Base-by-base conservation (phyloP, 805 yeast species). In the Ogataea paraovalis region DNA sequence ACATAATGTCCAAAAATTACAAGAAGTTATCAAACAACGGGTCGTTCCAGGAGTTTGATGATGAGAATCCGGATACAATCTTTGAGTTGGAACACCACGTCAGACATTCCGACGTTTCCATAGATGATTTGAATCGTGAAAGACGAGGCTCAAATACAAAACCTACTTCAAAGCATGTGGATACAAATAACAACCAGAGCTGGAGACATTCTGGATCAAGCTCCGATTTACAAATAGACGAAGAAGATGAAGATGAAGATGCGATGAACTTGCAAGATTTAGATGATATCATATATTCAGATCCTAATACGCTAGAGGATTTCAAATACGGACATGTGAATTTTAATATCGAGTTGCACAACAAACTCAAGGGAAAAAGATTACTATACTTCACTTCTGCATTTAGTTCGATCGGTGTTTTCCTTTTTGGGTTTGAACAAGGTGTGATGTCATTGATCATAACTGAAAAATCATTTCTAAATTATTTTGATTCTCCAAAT, bases 381-480 rank as follows among this genome's bases (percentile, higher is more conserved):
- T 44, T 61, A 16, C 51, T 61, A 12, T 61, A 61, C 33, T 48
- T 60, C 43, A 61, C 64, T 4, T 59, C 64, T 1, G 43, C 56
- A 5, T 60, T 61, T 51, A 54, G 58, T 49, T 56, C 60, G 12
- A 57, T 57, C 20, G 61, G 61, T 19, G 73, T 44, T 67, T 82
- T 45, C 75, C 80, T 49, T 66, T 84, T 84, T 59, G 91, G 91
- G 2, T 84, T 82, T 64, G 88, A 82, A 60, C 87, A 88, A 44
- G 67, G 67, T 48, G 96, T 89, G 42, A 86, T 90, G 82, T 82
- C 89, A 23, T 92, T 96, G 3, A 79, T 89, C 36, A 72, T 89
- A 47, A 84, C 92, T 2, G 87, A 85, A 44, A 78, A 72, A 14
- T 75, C 83, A 41, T 89, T 89, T 64, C 73, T 76, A 43, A 68